A percentile compares a stretch with the other conserved stretches of the same genome.
phyloP scores from a whole-genome alignment of 129 eudicot species.

The Arctium lappa region DNA sequence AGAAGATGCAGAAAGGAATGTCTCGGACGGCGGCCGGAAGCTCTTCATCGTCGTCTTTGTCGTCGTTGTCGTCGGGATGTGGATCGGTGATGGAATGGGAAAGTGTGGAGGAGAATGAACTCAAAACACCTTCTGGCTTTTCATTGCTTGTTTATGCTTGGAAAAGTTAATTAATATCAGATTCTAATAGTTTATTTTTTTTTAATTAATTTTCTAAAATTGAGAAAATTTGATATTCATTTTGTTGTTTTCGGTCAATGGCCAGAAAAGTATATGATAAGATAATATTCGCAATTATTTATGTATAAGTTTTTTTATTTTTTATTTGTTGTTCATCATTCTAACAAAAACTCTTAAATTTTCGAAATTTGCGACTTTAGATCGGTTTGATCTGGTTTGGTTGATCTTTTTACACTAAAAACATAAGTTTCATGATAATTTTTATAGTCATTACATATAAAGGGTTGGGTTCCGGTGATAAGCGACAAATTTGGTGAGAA shows the following conservation, averaged over 20 bases:
- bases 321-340: background rate
- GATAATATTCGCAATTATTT: background rate
- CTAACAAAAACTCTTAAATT: background rate
- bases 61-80: slow-evolving; percentile 58
- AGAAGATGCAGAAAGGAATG: slow-evolving; percentile 57
- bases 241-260: background rate
- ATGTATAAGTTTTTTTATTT: background rate
- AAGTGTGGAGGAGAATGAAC: slow-evolving; percentile 68
- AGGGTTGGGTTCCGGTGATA: too few relatives aligned
- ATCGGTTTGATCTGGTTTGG: background rate
- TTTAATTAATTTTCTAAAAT: background rate
- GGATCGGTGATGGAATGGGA: slow-evolving; percentile 91
- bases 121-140: slow-evolving; percentile 64
- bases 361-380: too few relatives aligned
- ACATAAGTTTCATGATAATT: background rate
- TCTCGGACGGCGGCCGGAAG: slow-evolving; percentile 42
- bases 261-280: background rate
- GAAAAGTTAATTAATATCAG: slow-evolving; percentile 39
- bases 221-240: slow-evolving; percentile 5
- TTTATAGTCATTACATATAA: too few relatives aligned
- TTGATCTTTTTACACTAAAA: background rate
- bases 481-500: too few relatives aligned
- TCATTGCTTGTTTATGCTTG: slow-evolving; percentile 81
- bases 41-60: slow-evolving; percentile 50
- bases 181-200: background rate